phyloP scores from a whole-genome alignment of 2,329 filamentous ascomycete genomes.

The Aphanocladium album region DNA sequence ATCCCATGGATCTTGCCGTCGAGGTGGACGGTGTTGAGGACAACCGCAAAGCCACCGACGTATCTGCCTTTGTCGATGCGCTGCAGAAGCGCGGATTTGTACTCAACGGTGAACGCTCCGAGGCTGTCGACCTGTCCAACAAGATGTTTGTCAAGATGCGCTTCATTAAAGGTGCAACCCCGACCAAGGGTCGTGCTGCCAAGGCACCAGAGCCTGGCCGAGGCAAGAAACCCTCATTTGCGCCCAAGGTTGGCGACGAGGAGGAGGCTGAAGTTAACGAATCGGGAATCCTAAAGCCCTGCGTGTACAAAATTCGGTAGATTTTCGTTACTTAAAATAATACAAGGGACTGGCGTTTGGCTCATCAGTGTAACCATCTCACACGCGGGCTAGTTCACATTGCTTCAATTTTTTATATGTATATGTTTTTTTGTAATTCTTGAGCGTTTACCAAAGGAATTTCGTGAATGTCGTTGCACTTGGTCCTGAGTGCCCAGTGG shows the following conservation, averaged over 20 bases:
- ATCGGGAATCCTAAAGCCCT: conserved; percentile 73
- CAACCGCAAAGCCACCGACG: conserved; percentile 70
- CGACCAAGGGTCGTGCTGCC: conserved; percentile 70
- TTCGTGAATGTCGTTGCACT: not conserved
- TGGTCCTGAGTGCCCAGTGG: not conserved
- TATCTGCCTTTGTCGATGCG: conserved; percentile 80
- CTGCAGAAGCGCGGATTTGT: conserved; percentile 77
- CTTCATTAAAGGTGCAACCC: conserved; percentile 78
- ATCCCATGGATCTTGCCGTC: conserved; percentile 57
- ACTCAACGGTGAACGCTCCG: conserved; percentile 58
- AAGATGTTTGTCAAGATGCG: conserved; percentile 99
- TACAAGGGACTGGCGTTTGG: not conserved
- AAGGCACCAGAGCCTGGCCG: conserved; percentile 52
- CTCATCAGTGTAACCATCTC: not conserved
- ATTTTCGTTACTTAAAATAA: not conserved
- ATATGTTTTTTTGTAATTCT: not conserved
- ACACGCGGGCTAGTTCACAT: not conserved
- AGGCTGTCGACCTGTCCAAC: conserved; percentile 75
- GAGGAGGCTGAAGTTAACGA: conserved; percentile 62
- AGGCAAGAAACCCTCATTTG: conserved; percentile 48
- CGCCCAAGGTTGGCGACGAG: conserved; percentile 45
- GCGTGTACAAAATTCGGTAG: conserved; percentile 86
- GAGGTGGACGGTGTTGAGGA: conserved; percentile 65
- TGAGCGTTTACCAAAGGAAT: not conserved
- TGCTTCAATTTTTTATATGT: not conserved